phyloP scores from a whole-genome alignment of 2,329 filamentous ascomycete species.

The Neurospora sp. region DNA sequence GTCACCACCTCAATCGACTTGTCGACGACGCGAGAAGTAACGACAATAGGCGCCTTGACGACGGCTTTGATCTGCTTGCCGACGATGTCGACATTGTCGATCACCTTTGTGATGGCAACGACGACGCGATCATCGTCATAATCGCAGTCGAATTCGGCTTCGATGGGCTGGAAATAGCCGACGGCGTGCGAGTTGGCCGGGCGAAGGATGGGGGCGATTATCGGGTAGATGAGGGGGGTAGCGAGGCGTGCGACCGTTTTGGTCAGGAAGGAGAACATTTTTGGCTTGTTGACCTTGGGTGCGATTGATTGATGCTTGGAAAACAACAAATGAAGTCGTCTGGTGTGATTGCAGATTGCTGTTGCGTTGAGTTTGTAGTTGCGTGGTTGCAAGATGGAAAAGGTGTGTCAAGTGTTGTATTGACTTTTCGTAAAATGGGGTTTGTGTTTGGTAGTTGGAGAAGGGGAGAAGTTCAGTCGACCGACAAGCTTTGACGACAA shows the following conservation, averaged over 20 bases:
- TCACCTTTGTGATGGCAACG: background rate
- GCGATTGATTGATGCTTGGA: background rate
- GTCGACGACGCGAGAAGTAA: background rate
- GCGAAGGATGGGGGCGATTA: background rate
- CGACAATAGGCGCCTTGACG: background rate
- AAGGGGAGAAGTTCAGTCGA: background rate
- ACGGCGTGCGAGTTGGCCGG: background rate
- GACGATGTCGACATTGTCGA: background rate
- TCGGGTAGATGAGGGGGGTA: background rate
- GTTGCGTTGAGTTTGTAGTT: background rate
- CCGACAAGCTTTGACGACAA: background rate
- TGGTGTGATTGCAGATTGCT: background rate
- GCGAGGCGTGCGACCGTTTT: background rate
- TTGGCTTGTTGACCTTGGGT: background rate
- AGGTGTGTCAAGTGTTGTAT: background rate
- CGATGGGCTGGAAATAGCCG: background rate
- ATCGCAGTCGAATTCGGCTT: background rate
- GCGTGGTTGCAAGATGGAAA: background rate
- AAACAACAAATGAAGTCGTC: background rate
- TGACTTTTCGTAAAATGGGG: background rate
- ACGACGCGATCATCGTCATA: background rate
- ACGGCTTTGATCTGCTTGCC: background rate
- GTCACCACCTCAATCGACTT: background rate
- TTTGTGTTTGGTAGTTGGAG: background rate
- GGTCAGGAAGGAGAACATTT: background rate